These are phyloP conservation scores for Barbatosphaeria neglecta DNA, from an alignment of 495 filamentous ascomycete genomes.

Conservation along the genomic window DNA sequence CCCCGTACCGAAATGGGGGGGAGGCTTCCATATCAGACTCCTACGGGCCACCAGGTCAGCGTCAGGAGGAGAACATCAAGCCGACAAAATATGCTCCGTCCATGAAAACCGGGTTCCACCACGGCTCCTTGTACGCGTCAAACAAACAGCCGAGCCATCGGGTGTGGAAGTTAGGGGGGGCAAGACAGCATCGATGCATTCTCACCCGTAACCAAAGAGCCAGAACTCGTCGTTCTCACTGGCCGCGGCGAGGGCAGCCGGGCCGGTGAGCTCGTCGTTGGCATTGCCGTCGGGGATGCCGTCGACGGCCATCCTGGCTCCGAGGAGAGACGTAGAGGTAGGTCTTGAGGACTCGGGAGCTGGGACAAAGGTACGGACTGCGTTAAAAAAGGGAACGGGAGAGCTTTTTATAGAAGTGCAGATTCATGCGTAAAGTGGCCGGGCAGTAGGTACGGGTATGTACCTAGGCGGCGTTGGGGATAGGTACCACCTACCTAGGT, in stretches of 20 bases:
- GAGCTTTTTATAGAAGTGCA: too few relatives aligned
- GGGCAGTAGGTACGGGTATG: too few relatives aligned
- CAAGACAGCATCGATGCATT: too few relatives aligned
- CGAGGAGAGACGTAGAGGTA: neutral
- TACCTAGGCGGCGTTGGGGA: too few relatives aligned
- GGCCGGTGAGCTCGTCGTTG: slow-evolving; percentile 10
- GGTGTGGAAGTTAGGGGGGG: too few relatives aligned
- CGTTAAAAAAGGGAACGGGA: neutral
- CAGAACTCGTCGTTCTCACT: slow-evolving; percentile 49
- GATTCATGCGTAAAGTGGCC: too few relatives aligned
- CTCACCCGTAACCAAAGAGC: slow-evolving; percentile 87
- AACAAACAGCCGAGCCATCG: too few relatives aligned
- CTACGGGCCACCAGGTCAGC: slow-evolving; percentile 34
- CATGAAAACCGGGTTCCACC: too few relatives aligned
- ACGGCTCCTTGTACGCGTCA: too few relatives aligned
- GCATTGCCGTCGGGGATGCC: neutral
- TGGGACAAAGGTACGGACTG: neutral
- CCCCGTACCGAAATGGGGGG: slow-evolving; percentile 75
- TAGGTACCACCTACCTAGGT: too few relatives aligned
- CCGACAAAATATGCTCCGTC: neutral
- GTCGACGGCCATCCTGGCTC: neutral
- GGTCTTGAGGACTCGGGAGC: too few relatives aligned
- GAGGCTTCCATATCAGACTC: slow-evolving; percentile 97
- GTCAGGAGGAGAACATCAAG: slow-evolving; percentile 1
- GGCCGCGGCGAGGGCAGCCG: slow-evolving; percentile 2